phyloP scores from a whole-genome alignment of 2,329 filamentous ascomycete genomes.

The Metarhizium guizhouense region DNA sequence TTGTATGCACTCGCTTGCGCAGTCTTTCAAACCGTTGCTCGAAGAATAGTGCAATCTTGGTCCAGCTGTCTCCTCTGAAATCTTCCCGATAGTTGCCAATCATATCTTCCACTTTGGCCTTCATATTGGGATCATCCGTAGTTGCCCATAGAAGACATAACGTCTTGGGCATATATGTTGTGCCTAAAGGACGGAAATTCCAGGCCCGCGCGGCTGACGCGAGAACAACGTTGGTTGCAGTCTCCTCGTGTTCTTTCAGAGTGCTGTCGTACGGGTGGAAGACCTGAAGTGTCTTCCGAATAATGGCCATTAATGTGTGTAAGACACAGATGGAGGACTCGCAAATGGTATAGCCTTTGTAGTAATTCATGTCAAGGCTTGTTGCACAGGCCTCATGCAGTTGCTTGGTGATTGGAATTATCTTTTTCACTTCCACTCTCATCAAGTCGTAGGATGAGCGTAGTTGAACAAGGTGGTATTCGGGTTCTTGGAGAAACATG shows the following conservation, averaged over 20 bases:
- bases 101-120: constrained; percentile 3
- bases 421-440: constrained; percentile 2
- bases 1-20: background rate
- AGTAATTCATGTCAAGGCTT: constrained; percentile 2
- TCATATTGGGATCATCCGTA: constrained; percentile 1
- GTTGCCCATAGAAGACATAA: constrained; percentile 5
- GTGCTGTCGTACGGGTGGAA: constrained; percentile 1
- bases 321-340: constrained; percentile 5
- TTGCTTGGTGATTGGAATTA: background rate
- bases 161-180: constrained; percentile 5
- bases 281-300: constrained; percentile 4
- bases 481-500: constrained; percentile 3
- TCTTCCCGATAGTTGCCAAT: constrained; percentile 4
- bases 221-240: background rate
- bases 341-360: constrained; percentile 6
- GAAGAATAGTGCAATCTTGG: constrained; percentile 2
- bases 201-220: constrained; percentile 4
- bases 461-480: constrained; percentile 3
- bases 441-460: constrained; percentile 4
- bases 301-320: constrained; percentile 4
- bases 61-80: constrained; percentile 5
- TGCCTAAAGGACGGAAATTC: constrained; percentile 5
- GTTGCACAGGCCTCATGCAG: constrained; percentile 2
- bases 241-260: background rate
- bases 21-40: constrained; percentile 3